Conservation (phyloP, 1,139 yeast species). For the Yamadazyma sp. region DNA sequence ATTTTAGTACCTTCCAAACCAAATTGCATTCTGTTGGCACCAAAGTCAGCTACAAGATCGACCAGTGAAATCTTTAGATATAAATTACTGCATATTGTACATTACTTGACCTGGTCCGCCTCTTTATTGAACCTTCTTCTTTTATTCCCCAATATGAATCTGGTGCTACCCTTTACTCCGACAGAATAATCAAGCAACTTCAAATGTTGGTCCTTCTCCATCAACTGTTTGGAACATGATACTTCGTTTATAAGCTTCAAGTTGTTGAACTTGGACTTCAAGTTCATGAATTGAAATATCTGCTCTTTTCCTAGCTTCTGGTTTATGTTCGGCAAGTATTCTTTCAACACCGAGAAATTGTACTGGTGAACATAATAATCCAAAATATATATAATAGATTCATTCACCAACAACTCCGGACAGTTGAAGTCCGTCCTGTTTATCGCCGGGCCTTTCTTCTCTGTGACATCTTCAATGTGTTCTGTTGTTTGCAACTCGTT, state of each 20-base stretch:
- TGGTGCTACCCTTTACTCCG: constrained; percentile 47
- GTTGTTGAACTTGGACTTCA: constrained; percentile 46
- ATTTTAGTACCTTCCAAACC: constrained; percentile 69
- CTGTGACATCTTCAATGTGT: constrained; percentile 12
- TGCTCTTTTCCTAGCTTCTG: constrained; percentile 43
- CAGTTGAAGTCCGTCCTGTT: constrained; percentile 46
- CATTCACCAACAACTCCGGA: constrained; percentile 55
- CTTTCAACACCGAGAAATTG: constrained; percentile 31
- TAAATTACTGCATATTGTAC: too few species aligned
- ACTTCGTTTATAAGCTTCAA: constrained; percentile 35
- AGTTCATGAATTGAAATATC: constrained; percentile 47
- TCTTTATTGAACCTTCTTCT: constrained; percentile 42
- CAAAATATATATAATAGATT: constrained; percentile 59
- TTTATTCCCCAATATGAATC: constrained; percentile 57
- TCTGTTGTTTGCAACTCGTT: constrained; percentile 28
- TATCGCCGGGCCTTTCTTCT: constrained; percentile 27
- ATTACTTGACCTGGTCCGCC: constrained; percentile 4
- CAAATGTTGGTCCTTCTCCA: constrained; percentile 48
- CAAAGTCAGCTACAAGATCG: constrained; percentile 63
- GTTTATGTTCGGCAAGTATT: constrained; percentile 32
- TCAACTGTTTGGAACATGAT: constrained; percentile 36
- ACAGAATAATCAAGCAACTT: constrained; percentile 48
- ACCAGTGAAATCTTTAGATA: constrained; percentile 7
- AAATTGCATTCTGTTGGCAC: constrained; percentile 73
- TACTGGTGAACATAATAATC: constrained; percentile 60